phyloP scores from a whole-genome alignment of 139 green algal species.

The Asterochloris sp. region DNA sequence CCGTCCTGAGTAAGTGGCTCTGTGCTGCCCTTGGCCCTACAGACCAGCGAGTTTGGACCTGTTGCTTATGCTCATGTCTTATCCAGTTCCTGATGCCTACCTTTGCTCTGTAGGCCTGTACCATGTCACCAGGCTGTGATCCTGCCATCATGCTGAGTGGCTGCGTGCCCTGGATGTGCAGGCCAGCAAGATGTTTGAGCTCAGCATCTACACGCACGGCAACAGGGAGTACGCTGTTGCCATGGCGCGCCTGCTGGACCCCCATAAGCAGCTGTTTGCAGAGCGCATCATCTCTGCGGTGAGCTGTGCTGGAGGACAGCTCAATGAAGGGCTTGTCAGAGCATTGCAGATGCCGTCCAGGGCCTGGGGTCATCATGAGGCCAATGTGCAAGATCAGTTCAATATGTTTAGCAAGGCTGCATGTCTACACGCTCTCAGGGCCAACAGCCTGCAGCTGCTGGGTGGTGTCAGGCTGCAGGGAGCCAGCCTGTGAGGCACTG shows the following conservation, averaged over 20 bases:
- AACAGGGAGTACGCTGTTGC: slow-evolving; percentile 83
- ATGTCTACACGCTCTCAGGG: not conserved
- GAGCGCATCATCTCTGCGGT: slow-evolving; percentile 62
- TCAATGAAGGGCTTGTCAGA: no score
- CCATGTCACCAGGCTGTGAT: no score
- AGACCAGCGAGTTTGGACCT: no score
- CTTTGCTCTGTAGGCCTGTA: no score
- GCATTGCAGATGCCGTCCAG: not conserved
- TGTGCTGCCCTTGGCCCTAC: no score
- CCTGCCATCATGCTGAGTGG: no score
- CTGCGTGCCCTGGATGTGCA: not conserved
- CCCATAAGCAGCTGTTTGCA: slow-evolving; percentile 56
- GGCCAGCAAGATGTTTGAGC: slow-evolving; percentile 57
- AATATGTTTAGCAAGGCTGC: not conserved
- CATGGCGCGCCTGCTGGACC: slow-evolving; percentile 86
- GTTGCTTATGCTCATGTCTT: no score
- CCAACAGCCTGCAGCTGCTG: not conserved
- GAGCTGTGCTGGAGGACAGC: not conserved
- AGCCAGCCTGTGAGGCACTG: no score
- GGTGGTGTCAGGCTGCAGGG: no score
- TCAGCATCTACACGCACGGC: slow-evolving; percentile 97
- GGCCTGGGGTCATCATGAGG: not conserved
- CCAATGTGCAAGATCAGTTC: no score
- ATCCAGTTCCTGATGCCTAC: no score
- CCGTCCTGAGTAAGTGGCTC: no score